Percentiles rank a stretch among this genome's conserved stretches.
phyloP scores from a whole-genome alignment of 208 protist genomes.

The Acanthamoeba lenticulata region DNA sequence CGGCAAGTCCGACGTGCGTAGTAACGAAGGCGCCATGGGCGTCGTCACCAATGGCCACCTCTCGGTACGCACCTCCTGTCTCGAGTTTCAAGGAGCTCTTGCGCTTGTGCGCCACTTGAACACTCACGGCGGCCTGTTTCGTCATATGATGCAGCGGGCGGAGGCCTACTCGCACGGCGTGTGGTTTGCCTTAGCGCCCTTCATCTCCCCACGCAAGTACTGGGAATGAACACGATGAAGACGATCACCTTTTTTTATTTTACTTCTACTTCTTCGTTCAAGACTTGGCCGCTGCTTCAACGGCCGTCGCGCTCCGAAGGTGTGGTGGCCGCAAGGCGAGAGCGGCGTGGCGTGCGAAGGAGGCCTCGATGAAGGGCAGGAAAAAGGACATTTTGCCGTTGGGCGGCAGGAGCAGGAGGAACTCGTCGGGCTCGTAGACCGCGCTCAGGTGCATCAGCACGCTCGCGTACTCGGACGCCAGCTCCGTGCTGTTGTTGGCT shows the following conservation, averaged over 20 bases:
- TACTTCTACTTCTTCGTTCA: too few species aligned
- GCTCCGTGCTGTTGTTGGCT: background rate
- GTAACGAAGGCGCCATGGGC: slow-evolving; percentile 43
- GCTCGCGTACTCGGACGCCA: slow-evolving; percentile 4
- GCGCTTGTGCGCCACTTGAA: too few species aligned
- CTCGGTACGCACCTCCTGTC: too few species aligned
- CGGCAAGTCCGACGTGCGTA: slow-evolving; percentile 39
- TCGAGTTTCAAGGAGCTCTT: too few species aligned
- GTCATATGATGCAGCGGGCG: background rate
- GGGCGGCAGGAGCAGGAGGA: slow-evolving; percentile 29
- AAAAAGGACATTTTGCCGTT: slow-evolving; percentile 43
- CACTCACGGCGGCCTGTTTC: too few species aligned
- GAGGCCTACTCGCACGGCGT: slow-evolving; percentile 38
- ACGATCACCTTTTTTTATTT: too few species aligned
- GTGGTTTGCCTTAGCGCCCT: slow-evolving; percentile 45
- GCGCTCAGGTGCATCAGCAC: background rate
- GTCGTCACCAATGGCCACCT: slow-evolving; percentile 45
- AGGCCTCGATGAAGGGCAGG: slow-evolving; percentile 36
- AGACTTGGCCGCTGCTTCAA: too few species aligned
- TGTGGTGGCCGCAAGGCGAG: background rate
- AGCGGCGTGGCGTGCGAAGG: slow-evolving; percentile 4
- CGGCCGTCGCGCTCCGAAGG: background rate
- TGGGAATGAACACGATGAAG: slow-evolving; percentile 40
- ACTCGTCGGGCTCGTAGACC: background rate
- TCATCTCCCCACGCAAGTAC: slow-evolving; percentile 40